Base-by-base conservation (phyloP, 805 yeast genomes). In the Vanderwaltozyma verrucispora region DNA sequence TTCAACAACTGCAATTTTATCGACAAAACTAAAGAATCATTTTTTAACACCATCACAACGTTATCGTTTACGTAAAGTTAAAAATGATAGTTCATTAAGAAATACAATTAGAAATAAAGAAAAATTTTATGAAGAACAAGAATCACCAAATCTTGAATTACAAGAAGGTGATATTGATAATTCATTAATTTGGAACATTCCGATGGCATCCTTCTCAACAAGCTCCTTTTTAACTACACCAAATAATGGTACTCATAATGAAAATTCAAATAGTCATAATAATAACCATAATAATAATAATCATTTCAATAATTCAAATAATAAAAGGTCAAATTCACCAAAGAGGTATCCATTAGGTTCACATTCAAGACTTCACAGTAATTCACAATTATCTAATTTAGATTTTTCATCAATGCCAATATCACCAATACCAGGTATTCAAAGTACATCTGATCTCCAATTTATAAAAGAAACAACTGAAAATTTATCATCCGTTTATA, bases 111-210 rank as follows among this genome's bases (percentile, higher is more conserved):
- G 50, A 28, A 54, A 54, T 34, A 54, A 54, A 32, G 68, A 64
- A 37, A 53, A 59, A 39, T 56, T 47, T 40, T 64, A 56, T 45
- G 68, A 64, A 15, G 62, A 62, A 20, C 53, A 48, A 23, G 56
- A 38, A 32, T 12, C 14, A 13, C 16, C 39, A 4, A 26, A 35
- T 10, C 23, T 44, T 12, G 49, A 50, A 17, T 34, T 49, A 8
- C 44, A 47, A 18, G 54, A 53, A 16, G 36, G 62, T 36, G 67
- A 66, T 21, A 58, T 64, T 19, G 68, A 62, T 29, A 67, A 65
- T 39, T 57, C 67, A 0, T 36, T 64, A 13, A 68, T 72, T 38
- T 73, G 71, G 65, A 72, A 73, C 43, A 74, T 74, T 10, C 79
- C 79, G 8, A 64, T 64, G 52, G 71, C 78, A 2, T 53, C 63